Percentiles rank a stretch among this genome's conserved stretches.
These are phyloP conservation scores for Metschnikowia corniflorae DNA, from an alignment of 805 yeast genomes.

Conservation along the genomic window DNA sequence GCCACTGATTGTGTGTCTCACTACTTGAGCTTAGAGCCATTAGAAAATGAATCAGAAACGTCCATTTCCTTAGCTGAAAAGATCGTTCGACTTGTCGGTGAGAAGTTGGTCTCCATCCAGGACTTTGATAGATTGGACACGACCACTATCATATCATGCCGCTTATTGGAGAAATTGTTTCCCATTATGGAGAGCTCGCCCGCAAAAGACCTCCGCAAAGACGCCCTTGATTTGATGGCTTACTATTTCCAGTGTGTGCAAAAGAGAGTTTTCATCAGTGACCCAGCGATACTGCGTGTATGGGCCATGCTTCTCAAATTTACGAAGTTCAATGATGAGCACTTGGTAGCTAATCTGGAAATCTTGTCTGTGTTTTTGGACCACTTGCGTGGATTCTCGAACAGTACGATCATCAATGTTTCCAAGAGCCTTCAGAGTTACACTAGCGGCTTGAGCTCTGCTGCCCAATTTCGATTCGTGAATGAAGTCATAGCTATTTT, in stretches of 20 bases:
- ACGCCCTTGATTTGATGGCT: constrained; percentile 45
- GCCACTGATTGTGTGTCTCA: constrained; percentile 1
- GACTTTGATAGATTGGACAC: constrained; percentile 39
- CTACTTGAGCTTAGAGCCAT: neutral
- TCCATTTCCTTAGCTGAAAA: neutral
- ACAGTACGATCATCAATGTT: constrained; percentile 21
- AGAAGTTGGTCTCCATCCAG: constrained; percentile 25
- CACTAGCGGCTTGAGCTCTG: constrained; percentile 5
- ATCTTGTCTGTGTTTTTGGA: constrained; percentile 19
- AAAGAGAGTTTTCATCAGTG: constrained; percentile 40
- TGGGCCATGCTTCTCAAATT: constrained; percentile 31
- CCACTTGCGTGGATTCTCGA: constrained; percentile 14
- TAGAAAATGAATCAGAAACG: too few species aligned
- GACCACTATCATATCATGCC: constrained; percentile 17
- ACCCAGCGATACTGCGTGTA: constrained; percentile 27
- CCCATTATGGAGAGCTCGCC: neutral
- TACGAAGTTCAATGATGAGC: constrained; percentile 20
- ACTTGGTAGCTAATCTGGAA: constrained; percentile 20
- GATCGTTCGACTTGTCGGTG: constrained; percentile 30
- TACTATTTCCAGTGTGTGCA: constrained; percentile 43
- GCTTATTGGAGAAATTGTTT: neutral
- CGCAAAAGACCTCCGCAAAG: constrained; percentile 23
- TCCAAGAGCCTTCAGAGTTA: constrained; percentile 14
- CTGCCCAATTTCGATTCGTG: constrained; percentile 1
- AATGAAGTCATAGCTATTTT: constrained; percentile 25